A percentile compares a stretch with the other conserved stretches of the same genome.
phyloP scores from a whole-genome alignment of 2,329 filamentous ascomycete species.

The Beauveria varroae region DNA sequence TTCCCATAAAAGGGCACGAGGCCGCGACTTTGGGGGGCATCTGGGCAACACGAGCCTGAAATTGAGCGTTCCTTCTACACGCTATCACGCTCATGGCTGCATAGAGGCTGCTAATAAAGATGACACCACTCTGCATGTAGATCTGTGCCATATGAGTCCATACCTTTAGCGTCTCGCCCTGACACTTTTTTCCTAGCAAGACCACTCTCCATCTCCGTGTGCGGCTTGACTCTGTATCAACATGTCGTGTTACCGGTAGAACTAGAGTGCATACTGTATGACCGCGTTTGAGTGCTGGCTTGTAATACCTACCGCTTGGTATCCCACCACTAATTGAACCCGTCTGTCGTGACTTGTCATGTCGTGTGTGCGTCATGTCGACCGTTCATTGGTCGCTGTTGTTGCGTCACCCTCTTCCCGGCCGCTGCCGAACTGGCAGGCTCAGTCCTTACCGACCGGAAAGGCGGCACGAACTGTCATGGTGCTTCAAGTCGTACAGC shows the following conservation, averaged over 20 bases:
- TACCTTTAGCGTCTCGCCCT: background rate
- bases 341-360: background rate
- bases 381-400: background rate
- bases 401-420: background rate
- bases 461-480: background rate
- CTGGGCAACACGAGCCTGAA: background rate
- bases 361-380: background rate
- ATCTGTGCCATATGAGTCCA: background rate
- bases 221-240: background rate
- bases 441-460: background rate
- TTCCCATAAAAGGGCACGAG: background rate
- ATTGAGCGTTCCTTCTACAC: background rate
- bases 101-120: too few relatives aligned
- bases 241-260: background rate
- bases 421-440: background rate
- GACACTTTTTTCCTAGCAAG: background rate
- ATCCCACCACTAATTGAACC: background rate
- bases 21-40: background rate
- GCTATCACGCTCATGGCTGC: background rate
- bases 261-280: background rate
- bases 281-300: background rate
- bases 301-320: background rate
- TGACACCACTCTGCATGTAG: background rate
- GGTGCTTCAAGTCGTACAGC: background rate
- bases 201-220: background rate